These are phyloP conservation scores for Aureoboletus auriporus DNA, from an alignment of 768 basidiomycete genomes.

Conservation along the genomic window DNA sequence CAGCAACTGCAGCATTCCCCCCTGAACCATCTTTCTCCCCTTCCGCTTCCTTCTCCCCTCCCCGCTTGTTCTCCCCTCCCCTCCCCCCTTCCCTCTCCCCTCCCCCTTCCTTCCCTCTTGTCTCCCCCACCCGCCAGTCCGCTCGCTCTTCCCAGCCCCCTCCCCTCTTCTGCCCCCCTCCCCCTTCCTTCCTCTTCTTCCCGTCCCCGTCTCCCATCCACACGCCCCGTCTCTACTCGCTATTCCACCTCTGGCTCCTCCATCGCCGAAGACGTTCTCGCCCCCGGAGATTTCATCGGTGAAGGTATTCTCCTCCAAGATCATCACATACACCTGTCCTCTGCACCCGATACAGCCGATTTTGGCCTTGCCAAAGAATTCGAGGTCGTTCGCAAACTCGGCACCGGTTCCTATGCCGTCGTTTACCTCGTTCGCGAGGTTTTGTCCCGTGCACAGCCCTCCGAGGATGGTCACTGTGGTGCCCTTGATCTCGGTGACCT, in stretches of 20 bases:
- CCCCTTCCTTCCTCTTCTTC: constrained; percentile 30
- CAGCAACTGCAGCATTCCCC: constrained; percentile 9
- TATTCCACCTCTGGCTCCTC: constrained; percentile 31
- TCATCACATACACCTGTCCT: constrained; percentile 59
- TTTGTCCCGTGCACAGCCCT: constrained; percentile 34
- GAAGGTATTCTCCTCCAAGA: constrained; percentile 64
- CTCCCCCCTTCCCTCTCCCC: constrained; percentile 27
- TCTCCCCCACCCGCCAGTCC: constrained; percentile 27
- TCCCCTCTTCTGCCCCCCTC: constrained; percentile 30
- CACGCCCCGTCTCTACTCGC: constrained; percentile 18
- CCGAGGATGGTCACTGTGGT: constrained; percentile 54
- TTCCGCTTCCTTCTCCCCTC: constrained; percentile 5
- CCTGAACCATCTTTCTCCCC: constrained; percentile 15
- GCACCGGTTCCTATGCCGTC: constrained; percentile 88
- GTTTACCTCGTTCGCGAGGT: constrained; percentile 89
- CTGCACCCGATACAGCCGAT: constrained; percentile 31
- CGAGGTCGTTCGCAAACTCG: constrained; percentile 81
- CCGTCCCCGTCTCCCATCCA: constrained; percentile 33
- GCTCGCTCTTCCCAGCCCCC: constrained; percentile 34
- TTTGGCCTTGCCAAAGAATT: constrained; percentile 61
- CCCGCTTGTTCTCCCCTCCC: constrained; percentile 9
- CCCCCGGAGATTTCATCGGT: constrained; percentile 70
- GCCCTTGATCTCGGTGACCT: constrained; percentile 49
- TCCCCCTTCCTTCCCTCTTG: constrained; percentile 30
- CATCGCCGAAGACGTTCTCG: constrained; percentile 49